These are phyloP conservation scores for Stachybotrys echinatus DNA, from an alignment of 2,329 filamentous ascomycete species.

Conservation along the genomic window DNA sequence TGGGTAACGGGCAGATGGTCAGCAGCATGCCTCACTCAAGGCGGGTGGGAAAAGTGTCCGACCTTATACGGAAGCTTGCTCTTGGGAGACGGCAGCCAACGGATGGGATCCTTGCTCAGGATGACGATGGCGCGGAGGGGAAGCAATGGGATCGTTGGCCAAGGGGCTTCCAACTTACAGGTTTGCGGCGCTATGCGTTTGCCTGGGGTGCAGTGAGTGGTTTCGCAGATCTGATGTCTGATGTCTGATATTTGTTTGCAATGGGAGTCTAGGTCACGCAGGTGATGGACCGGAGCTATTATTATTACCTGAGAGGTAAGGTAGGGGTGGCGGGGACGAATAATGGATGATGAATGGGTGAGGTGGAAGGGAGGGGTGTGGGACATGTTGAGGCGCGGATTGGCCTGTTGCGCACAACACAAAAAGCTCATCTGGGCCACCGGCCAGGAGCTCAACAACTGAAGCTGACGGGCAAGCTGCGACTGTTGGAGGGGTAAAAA, in stretches of 20 bases:
- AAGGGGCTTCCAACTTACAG: too few relatives aligned
- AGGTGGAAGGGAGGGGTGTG: background rate
- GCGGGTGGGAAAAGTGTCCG: background rate
- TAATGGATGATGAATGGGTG: background rate
- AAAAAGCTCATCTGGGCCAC: background rate
- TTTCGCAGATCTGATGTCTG: too few relatives aligned
- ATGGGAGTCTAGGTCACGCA: too few relatives aligned
- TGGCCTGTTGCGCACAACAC: background rate
- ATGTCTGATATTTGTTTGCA: too few relatives aligned
- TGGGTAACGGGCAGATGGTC: background rate
- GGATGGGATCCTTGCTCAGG: too few relatives aligned
- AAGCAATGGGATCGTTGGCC: too few relatives aligned
- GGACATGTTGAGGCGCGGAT: background rate
- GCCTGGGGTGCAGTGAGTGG: too few relatives aligned
- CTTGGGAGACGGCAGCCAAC: background rate
- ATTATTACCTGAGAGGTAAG: background rate
- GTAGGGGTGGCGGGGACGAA: background rate
- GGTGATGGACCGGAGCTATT: too few relatives aligned
- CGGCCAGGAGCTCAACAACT: background rate
- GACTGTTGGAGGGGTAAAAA: too few relatives aligned
- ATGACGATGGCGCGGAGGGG: too few relatives aligned
- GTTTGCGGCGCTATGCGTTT: too few relatives aligned
- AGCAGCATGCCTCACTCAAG: background rate
- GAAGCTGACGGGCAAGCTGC: too few relatives aligned
- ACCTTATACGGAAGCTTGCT: background rate